Conservation (phyloP, 306 rosid species). For the Heteromeles arbutifolia region DNA sequence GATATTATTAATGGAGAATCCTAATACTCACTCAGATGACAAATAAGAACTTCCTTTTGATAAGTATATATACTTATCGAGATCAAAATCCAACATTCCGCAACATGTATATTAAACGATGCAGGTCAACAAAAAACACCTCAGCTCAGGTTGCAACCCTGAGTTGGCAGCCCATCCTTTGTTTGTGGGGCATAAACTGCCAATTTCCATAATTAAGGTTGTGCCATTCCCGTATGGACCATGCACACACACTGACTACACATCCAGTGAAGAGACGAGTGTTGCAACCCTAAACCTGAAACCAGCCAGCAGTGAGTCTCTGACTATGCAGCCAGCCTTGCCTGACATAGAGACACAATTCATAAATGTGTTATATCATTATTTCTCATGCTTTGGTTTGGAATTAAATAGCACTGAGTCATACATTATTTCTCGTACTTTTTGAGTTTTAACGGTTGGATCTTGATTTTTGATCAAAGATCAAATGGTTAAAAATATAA, state of each 20-base stretch:
- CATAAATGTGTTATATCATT: neutral
- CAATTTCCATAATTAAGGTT: neutral
- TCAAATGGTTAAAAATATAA: neutral
- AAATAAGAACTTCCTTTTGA: neutral
- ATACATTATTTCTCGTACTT: fast-evolving
- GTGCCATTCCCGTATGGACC: neutral
- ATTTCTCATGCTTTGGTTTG: neutral
- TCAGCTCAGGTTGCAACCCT: constrained; percentile 31
- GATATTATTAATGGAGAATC: neutral
- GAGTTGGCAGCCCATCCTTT: constrained; percentile 34
- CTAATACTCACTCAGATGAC: neutral
- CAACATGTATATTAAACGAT: neutral
- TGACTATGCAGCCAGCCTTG: neutral
- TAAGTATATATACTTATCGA: neutral
- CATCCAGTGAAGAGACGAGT: neutral
- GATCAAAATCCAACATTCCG: neutral
- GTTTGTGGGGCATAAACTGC: constrained; percentile 9
- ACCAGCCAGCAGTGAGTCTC: neutral
- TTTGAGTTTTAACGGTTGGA: too few species aligned
- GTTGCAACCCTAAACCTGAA: neutral
- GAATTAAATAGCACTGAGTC: neutral
- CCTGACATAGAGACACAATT: neutral
- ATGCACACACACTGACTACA: neutral
- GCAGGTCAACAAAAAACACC: constrained; percentile 19
- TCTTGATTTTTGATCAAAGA: too few species aligned